Percentiles rank a stretch among this genome's conserved stretches.
Conservation (phyloP, 805 yeast species). For the Wickerhamomyces alni region DNA sequence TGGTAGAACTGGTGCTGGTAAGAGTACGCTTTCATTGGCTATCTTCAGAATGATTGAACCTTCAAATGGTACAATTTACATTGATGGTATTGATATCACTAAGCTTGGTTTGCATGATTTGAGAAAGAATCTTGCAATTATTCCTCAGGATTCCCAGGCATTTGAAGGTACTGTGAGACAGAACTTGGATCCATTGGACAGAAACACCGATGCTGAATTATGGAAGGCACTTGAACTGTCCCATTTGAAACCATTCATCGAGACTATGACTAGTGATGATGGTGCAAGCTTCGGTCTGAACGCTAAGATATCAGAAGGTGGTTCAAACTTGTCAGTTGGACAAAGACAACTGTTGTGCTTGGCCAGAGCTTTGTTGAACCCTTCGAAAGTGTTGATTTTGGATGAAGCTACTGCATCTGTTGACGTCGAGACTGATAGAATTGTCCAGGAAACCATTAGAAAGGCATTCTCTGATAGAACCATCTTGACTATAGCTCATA, state of each 20-base stretch:
- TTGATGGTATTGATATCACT: slow-evolving; percentile 65
- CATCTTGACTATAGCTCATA: slow-evolving; percentile 78
- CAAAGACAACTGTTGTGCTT: slow-evolving; percentile 78
- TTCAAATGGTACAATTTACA: slow-evolving; percentile 58
- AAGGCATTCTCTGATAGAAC: slow-evolving; percentile 70
- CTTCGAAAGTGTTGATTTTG: slow-evolving; percentile 57
- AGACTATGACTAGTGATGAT: slow-evolving; percentile 42
- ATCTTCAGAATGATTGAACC: slow-evolving; percentile 81
- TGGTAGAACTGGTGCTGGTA: slow-evolving; percentile 97
- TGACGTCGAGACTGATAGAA: slow-evolving; percentile 76
- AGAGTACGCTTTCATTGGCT: slow-evolving; percentile 79
- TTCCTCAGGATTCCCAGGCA: slow-evolving; percentile 92
- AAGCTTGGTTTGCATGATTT: slow-evolving; percentile 71
- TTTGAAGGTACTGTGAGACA: slow-evolving; percentile 83
- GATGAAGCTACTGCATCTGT: slow-evolving; percentile 91
- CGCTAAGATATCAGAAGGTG: slow-evolving; percentile 58
- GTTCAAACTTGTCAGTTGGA: slow-evolving; percentile 67
- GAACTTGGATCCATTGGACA: slow-evolving; percentile 77
- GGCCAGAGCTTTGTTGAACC: slow-evolving; percentile 68
- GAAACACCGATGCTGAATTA: slow-evolving; percentile 66
- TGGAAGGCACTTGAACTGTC: slow-evolving; percentile 78
- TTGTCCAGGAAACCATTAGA: slow-evolving; percentile 74
- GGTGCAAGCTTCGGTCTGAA: slow-evolving; percentile 50
- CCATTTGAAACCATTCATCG: slow-evolving; percentile 65
- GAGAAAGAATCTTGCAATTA: slow-evolving; percentile 72